Evolutionary conservation across 208 protist species (phyloP).

Genomic region (Lotmaria passim): DNA sequence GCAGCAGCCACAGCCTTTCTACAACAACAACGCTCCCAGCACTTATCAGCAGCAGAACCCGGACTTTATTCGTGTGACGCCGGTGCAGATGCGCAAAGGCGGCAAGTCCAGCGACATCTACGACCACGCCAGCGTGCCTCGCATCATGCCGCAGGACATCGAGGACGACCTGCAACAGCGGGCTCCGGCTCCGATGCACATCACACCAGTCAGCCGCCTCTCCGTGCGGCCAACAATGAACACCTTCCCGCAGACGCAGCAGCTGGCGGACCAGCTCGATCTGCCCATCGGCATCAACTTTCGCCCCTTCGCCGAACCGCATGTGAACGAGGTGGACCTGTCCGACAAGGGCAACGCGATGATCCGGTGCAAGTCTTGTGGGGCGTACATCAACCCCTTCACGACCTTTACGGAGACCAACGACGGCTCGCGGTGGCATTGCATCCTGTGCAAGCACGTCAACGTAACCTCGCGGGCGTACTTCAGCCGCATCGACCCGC

Average conservation of each 20-base stretch:
- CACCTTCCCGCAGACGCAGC: slow-evolving; percentile 55
- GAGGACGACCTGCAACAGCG: slow-evolving; percentile 55
- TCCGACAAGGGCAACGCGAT: slow-evolving; percentile 66
- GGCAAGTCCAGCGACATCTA: slow-evolving; percentile 31
- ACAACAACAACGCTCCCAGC: slow-evolving; percentile 23
- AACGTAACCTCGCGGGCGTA: slow-evolving; percentile 88
- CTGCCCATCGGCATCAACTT: slow-evolving; percentile 79
- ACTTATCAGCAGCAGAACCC: slow-evolving; percentile 18
- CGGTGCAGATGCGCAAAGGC: slow-evolving; percentile 22
- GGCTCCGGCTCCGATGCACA: slow-evolving; percentile 45
- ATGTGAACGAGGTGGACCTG: slow-evolving; percentile 73
- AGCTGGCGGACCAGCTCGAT: slow-evolving; percentile 63
- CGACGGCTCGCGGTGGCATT: slow-evolving; percentile 92
- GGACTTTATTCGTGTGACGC: slow-evolving; percentile 31
- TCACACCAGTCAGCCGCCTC: slow-evolving; percentile 49
- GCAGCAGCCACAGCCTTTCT: slow-evolving; percentile 5
- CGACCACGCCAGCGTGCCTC: slow-evolving; percentile 76
- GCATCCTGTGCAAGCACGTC: slow-evolving; percentile 93
- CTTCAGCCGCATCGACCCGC: slow-evolving; percentile 82
- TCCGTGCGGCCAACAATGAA: slow-evolving; percentile 71
- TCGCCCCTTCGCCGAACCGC: slow-evolving; percentile 73
- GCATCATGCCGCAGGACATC: slow-evolving; percentile 68
- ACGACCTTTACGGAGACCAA: slow-evolving; percentile 90
- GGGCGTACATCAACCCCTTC: slow-evolving; percentile 98
- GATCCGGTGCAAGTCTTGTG: slow-evolving; percentile 89